Evolutionary conservation across 2,329 filamentous ascomycete genomes (phyloP).

Genomic region (Diaporthe velutina): DNA sequence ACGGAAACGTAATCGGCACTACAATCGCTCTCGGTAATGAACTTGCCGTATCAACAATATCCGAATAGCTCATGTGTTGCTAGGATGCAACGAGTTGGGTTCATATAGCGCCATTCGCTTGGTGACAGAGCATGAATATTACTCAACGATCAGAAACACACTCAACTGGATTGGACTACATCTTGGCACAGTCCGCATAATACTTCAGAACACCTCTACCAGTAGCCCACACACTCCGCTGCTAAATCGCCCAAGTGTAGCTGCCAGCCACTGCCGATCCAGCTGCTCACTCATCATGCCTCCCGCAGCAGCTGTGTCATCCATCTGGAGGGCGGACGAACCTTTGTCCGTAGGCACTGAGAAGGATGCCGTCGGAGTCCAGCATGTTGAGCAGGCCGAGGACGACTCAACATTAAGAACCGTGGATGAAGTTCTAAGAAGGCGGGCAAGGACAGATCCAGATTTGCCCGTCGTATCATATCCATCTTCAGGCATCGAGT

Average conservation of each 20-base stretch:
- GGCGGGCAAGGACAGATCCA: conserved; percentile 50
- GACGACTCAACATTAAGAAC: conserved; percentile 43
- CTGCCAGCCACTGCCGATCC: not conserved
- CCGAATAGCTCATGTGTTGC: not conserved
- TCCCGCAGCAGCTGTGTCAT: conserved; percentile 17
- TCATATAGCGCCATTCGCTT: conserved; percentile 13
- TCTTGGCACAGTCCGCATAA: not conserved
- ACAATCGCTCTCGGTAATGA: not conserved
- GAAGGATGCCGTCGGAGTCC: not conserved
- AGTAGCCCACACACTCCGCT: not conserved
- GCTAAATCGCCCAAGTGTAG: not conserved
- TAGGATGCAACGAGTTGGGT: not conserved
- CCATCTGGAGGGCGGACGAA: conserved; percentile 1
- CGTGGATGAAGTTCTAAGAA: conserved; percentile 54
- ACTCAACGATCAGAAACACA: not conserved
- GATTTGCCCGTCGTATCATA: conserved; percentile 57
- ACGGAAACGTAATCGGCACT: conserved; percentile 9
- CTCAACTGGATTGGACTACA: not conserved
- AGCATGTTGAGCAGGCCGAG: conserved; percentile 19
- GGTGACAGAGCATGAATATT: not conserved
- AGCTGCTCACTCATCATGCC: conserved; percentile 2
- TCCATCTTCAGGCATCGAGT: conserved; percentile 56
- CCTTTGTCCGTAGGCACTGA: not conserved
- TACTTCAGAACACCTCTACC: not conserved
- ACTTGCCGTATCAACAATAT: not conserved